These are phyloP conservation scores for Cutaneotrichosporon daszewskae DNA, from an alignment of 1,284 basidiomycete genomes.

Conservation along the genomic window DNA sequence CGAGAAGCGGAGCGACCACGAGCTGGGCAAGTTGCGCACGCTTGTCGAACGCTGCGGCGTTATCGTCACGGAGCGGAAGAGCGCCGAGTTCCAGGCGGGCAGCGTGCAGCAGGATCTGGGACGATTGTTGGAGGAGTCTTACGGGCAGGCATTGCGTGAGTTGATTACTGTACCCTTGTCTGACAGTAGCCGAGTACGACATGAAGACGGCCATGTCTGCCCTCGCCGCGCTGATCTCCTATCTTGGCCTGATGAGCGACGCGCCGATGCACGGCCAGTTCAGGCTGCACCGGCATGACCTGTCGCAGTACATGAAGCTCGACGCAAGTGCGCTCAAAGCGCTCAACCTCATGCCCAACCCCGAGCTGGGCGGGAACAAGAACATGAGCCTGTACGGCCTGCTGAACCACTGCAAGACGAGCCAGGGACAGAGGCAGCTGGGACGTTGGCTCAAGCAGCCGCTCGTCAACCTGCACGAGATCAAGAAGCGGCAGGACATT, in stretches of 20 bases:
- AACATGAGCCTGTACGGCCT: conserved; percentile 85
- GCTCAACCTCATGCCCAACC: conserved; percentile 75
- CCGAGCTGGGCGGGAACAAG: conserved; percentile 56
- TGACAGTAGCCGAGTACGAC: conserved; percentile 63
- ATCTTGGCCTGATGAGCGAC: conserved; percentile 78
- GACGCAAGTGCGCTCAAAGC: conserved; percentile 92
- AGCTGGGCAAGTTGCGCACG: conserved; percentile 74
- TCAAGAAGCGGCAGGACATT: conserved; percentile 74
- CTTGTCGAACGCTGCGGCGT: conserved; percentile 86
- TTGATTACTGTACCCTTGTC: conserved; percentile 27
- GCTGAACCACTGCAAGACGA: conserved; percentile 92
- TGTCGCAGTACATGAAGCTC: conserved; percentile 90
- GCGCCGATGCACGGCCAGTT: conserved; percentile 76
- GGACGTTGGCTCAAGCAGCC: conserved; percentile 97
- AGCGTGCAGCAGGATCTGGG: conserved; percentile 80
- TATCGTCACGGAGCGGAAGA: conserved; percentile 80
- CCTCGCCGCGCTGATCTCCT: conserved; percentile 72
- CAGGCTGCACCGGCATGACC: conserved; percentile 76
- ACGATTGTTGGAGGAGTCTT: conserved; percentile 60
- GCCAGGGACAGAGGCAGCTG: conserved; percentile 85
- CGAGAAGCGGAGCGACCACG: conserved; percentile 61
- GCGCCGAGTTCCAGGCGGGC: conserved; percentile 74
- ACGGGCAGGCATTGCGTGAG: conserved; percentile 51
- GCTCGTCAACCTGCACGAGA: conserved; percentile 87
- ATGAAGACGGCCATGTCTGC: conserved; percentile 74